phyloP scores from a whole-genome alignment of 305 asterid species.

The Fraxinus dipetala region DNA sequence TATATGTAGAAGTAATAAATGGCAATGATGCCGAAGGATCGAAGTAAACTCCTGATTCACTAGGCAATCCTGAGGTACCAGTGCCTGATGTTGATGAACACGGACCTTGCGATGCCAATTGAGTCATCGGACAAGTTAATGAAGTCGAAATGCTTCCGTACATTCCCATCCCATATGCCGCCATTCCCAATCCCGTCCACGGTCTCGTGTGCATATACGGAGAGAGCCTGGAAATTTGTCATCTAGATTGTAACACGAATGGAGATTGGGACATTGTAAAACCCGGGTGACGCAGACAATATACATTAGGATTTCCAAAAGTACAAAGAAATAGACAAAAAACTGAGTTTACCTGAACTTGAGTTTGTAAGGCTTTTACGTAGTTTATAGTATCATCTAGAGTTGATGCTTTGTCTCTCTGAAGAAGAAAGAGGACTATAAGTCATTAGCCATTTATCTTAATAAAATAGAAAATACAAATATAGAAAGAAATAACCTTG shows the following conservation, averaged over 20 bases:
- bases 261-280: background rate
- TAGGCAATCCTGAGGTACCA: background rate
- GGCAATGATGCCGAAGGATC: background rate
- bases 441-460: background rate
- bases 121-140: background rate
- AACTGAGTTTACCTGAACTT: slow-evolving; percentile 17
- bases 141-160: background rate
- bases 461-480: background rate
- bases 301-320: background rate
- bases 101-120: too few relatives aligned
- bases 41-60: background rate
- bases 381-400: slow-evolving; percentile 40
- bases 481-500: slow-evolving; percentile 13
- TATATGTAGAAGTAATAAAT: background rate
- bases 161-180: background rate
- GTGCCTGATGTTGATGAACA: too few relatives aligned
- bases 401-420: slow-evolving; percentile 34
- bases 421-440: background rate
- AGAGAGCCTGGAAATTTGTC: background rate
- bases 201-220: background rate
- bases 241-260: background rate
- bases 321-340: background rate
- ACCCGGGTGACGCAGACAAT: background rate
- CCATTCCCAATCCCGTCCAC: background rate
- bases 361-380: slow-evolving; percentile 36